Evolutionary conservation across 352 stramenopile species (phyloP).

Genomic region (Phytophthora syringae): DNA sequence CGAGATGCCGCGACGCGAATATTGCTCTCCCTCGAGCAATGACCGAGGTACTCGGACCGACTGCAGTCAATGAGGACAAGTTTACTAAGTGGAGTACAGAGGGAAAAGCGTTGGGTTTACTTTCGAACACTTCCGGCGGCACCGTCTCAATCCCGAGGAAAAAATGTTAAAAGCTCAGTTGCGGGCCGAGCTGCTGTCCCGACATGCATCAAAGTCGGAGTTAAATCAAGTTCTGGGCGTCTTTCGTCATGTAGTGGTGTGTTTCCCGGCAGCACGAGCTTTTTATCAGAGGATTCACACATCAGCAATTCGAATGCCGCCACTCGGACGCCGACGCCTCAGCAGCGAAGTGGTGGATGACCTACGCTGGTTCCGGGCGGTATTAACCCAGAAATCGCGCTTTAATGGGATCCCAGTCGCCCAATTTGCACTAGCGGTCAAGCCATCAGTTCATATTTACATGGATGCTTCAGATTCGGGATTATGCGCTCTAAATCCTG

Average conservation of each 20-base stretch:
- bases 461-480: conserved; percentile 28
- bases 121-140: conserved; percentile 8
- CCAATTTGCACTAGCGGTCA: background rate
- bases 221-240: conserved; percentile 9
- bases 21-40: conserved; percentile 11
- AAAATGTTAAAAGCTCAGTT: conserved; percentile 3
- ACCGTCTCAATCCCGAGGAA: conserved; percentile 14
- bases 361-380: conserved; percentile 10
- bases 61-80: conserved; percentile 16
- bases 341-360: background rate
- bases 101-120: conserved; percentile 2
- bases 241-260: conserved; percentile 4
- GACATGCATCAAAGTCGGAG: background rate
- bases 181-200: background rate
- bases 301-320: background rate
- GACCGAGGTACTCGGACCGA: conserved; percentile 6
- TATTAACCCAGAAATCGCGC: background rate
- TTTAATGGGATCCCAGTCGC: conserved; percentile 22
- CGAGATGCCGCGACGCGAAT: conserved; percentile 10
- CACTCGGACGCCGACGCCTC: background rate
- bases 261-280: conserved; percentile 3
- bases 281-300: conserved; percentile 16
- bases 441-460: conserved; percentile 13
- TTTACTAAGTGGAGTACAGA: background rate
- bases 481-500: conserved; percentile 19